Evolutionary conservation across 2,329 filamentous ascomycete genomes (phyloP).

Genomic region (Xylariaceae sp.): DNA sequence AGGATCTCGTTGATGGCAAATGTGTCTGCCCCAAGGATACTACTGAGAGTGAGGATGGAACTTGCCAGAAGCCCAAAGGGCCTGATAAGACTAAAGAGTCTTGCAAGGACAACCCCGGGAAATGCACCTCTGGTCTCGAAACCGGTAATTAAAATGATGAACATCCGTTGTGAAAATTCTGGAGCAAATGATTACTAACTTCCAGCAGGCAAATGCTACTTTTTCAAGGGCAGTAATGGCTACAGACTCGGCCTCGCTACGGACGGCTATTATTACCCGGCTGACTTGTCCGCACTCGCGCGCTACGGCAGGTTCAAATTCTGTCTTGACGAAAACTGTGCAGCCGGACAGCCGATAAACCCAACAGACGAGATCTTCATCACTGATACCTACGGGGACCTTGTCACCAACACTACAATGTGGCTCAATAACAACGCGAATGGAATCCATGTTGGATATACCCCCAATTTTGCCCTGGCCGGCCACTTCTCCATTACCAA

Average conservation of each 20-base stretch:
- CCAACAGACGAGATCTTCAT: conserved; percentile 19
- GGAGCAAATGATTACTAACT: not conserved
- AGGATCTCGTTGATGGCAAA: conserved; percentile 18
- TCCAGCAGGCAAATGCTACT: conserved; percentile 19
- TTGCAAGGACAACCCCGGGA: not conserved
- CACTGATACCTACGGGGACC: conserved; percentile 22
- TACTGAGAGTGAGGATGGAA: conserved; percentile 12
- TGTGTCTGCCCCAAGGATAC: conserved; percentile 22
- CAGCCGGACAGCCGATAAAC: conserved; percentile 2
- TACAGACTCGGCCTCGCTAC: conserved; percentile 15
- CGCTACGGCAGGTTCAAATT: conserved; percentile 26
- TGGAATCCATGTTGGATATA: conserved; percentile 17
- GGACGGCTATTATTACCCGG: conserved; percentile 15
- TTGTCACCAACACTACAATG: conserved; percentile 18
- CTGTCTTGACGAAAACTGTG: conserved; percentile 21
- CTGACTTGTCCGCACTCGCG: conserved; percentile 12
- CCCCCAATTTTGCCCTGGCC: conserved; percentile 14
- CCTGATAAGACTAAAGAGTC: no score
- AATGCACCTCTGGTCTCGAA: conserved; percentile 24
- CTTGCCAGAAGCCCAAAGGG: conserved; percentile 7
- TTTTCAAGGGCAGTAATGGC: conserved; percentile 20
- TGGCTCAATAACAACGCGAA: conserved; percentile 20
- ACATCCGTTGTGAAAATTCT: not conserved
- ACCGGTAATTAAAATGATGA: conserved; percentile 14
- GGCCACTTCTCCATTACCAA: conserved; percentile 25